Conservation (phyloP, 208 protist genomes). For the Wallacemonas rigidus region DNA sequence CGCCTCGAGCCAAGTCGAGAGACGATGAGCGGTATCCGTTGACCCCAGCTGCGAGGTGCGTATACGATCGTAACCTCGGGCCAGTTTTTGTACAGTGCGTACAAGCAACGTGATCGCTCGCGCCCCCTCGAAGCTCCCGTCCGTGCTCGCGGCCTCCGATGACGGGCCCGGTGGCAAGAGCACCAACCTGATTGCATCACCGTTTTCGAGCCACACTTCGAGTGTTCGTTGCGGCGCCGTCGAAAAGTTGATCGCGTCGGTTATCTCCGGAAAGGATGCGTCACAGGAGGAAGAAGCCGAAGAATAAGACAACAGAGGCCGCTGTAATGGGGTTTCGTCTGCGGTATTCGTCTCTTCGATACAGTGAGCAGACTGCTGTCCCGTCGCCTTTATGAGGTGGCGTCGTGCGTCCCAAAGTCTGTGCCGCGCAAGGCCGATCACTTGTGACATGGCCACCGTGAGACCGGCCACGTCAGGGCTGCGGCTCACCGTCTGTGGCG, state of each 20-base stretch:
- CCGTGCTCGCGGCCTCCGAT: background rate
- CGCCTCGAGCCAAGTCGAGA: too few species aligned
- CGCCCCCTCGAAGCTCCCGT: background rate
- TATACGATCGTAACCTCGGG: background rate
- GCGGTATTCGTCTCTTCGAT: too few species aligned
- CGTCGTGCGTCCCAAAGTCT: background rate
- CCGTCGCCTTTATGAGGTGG: background rate
- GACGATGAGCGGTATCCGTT: too few species aligned
- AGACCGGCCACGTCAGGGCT: background rate
- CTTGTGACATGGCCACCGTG: slow-evolving; percentile 11
- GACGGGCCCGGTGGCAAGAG: background rate
- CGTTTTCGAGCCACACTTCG: slow-evolving; percentile 4
- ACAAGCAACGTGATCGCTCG: slow-evolving; percentile 4
- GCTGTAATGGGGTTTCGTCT: too few species aligned
- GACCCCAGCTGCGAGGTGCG: too few species aligned
- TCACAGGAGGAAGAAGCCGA: too few species aligned
- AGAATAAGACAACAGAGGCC: too few species aligned
- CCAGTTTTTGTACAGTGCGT: slow-evolving; percentile 6
- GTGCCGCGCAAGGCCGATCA: background rate
- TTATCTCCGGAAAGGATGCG: background rate
- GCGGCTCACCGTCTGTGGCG: too few species aligned
- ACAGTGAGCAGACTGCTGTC: too few species aligned
- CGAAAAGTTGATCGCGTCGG: background rate
- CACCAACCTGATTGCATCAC: slow-evolving; percentile 1
- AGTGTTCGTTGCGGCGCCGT: background rate